Conservation (phyloP, 192 early-diverging fungal species). For the Umbelopsis vinacea region DNA sequence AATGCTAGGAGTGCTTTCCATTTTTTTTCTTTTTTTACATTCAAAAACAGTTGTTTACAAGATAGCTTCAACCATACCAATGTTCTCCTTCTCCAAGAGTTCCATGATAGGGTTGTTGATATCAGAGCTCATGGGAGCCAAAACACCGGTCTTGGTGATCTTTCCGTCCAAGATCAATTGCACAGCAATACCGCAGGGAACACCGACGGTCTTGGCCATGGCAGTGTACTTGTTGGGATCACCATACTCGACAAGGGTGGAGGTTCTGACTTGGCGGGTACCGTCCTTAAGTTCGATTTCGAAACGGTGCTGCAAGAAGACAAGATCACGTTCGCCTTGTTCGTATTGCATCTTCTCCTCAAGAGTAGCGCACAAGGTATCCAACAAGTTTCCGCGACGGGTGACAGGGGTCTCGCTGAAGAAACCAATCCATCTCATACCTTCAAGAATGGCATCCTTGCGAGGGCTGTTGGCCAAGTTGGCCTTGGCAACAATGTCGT, state of each 20-base stretch:
- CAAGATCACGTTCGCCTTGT: constrained; percentile 92
- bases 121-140: constrained; percentile 90
- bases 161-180: constrained; percentile 90
- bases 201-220: constrained; percentile 97
- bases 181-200: constrained; percentile 94
- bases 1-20: background rate
- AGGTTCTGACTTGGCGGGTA: constrained; percentile 81
- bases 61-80: constrained; percentile 81
- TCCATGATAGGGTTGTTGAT: constrained; percentile 91
- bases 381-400: constrained; percentile 78
- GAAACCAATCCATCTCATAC: constrained; percentile 89
- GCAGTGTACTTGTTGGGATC: constrained; percentile 86
- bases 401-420: constrained; percentile 67
- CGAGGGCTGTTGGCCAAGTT: constrained; percentile 59
- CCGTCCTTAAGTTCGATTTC: constrained; percentile 92
- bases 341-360: constrained; percentile 97
- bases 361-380: constrained; percentile 94
- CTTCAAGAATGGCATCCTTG: constrained; percentile 66
- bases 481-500: constrained; percentile 70
- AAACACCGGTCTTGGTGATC: constrained; percentile 77
- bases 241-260: constrained; percentile 93
- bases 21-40: background rate
- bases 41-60: constrained; percentile 49
- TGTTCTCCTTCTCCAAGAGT: constrained; percentile 86
- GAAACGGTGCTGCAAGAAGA: constrained; percentile 97